Percentiles rank a stretch among this genome's conserved stretches.
phyloP scores from a whole-genome alignment of 768 basidiomycete species.

The Rhodosporidiobolus sp. region DNA sequence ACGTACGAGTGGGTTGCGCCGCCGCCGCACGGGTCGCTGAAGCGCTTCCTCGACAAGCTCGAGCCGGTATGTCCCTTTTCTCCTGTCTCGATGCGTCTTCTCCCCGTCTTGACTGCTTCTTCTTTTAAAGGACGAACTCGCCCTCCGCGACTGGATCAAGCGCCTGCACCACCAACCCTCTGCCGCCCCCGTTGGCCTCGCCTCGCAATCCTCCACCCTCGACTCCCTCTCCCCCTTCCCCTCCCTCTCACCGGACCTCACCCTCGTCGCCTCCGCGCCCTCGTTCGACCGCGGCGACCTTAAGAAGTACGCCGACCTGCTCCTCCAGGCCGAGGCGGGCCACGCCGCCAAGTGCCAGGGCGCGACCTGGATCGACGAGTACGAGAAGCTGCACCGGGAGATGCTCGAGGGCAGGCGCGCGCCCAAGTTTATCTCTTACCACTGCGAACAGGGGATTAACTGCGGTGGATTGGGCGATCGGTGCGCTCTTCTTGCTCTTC shows the following conservation, averaged over 20 bases:
- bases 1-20: conserved; percentile 28
- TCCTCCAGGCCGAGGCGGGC: conserved; percentile 11
- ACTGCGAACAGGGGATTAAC: conserved; percentile 36
- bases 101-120: background rate
- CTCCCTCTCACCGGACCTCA: background rate
- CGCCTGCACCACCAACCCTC: background rate
- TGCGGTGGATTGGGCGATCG: conserved; percentile 37
- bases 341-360: conserved; percentile 29
- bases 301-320: conserved; percentile 19
- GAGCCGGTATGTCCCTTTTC: conserved; percentile 12
- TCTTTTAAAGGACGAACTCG: conserved; percentile 15
- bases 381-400: conserved; percentile 25
- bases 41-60: conserved; percentile 7
- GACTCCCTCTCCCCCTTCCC: background rate
- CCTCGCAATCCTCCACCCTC: background rate
- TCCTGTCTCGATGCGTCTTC: background rate
- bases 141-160: conserved; percentile 26
- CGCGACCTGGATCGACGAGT: conserved; percentile 16
- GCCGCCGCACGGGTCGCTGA: background rate
- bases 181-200: conserved; percentile 20
- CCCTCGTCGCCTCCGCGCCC: background rate
- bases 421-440: conserved; percentile 36
- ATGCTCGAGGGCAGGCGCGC: conserved; percentile 23
- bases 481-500: background rate
- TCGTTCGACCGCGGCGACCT: conserved; percentile 15